Base-by-base conservation (phyloP, 148 eudicot species). In the Rhododendron williamsianum region DNA sequence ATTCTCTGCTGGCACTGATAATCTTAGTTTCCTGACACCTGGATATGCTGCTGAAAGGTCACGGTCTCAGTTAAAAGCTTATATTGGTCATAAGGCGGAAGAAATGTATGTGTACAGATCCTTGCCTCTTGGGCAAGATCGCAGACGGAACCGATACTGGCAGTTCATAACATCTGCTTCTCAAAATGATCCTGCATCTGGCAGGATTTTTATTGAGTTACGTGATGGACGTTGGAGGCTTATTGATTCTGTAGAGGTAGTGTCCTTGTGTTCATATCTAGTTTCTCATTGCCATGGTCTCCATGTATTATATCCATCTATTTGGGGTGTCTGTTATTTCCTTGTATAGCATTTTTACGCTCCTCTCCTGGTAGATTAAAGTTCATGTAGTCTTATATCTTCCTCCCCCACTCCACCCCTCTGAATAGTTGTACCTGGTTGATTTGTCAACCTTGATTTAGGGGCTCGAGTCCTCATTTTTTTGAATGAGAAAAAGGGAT, bases 61-160 rank as follows among this genome's bases (percentile, higher is more conserved):
- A 56, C 91, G 96, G 54, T 92, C 95, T 48, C 92, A 94, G 85
- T 87, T 93, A 33, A 96, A 96, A 89, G 89, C 99, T 63, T 94
- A 87, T 79, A 89, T 97, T 86, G 93, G 95, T 11, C 91, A 93
- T 81, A 93, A 90, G 90, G 99, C 98, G 18, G 98, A 96, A 82
- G 96, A 94, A 82, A 91, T 92, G 88, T 94, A 94, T 89, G 93
- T 90, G n/a, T 94, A 96, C 82, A 90, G 97, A 89, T 97, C 99
- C 13, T 89, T 95, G 92, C 98, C 98, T 71, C 92, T 97, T 82
- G 99, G 99, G 36, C 93, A 94, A 80, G 99, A 97, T 85, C 94
- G 99, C 56, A 94, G 99, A 80, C 90, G 92, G 46, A 97, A 97
- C 81, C 83, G 98, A 67, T 95, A 97, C 87, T 95, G 99, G 98